Conservation (phyloP, 2,329 filamentous ascomycete genomes). For the Colletotrichum incanum region DNA sequence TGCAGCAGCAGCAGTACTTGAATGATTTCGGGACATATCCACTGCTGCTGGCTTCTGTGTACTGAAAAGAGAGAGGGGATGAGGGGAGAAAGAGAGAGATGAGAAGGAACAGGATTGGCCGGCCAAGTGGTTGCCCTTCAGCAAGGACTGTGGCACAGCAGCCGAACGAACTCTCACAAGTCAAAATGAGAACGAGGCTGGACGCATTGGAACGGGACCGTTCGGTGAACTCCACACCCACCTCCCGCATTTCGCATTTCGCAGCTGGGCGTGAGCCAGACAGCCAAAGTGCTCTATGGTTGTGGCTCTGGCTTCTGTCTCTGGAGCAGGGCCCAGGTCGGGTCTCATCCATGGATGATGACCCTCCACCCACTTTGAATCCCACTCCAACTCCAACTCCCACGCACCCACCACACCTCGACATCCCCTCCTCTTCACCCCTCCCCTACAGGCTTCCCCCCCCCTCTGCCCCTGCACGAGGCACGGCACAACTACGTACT, state of each 20-base stretch:
- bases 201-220: conserved; percentile 5
- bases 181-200: conserved; percentile 2
- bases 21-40: conserved; percentile 35
- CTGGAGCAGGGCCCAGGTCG: conserved; percentile 4
- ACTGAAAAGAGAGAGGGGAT: conserved; percentile 9
- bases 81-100: not conserved
- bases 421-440: conserved; percentile 7
- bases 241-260: conserved; percentile 35
- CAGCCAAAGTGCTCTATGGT: not conserved
- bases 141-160: conserved; percentile 11
- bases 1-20: conserved; percentile 11
- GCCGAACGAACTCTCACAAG: conserved; percentile 18
- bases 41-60: conserved; percentile 38
- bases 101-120: not conserved
- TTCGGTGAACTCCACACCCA: conserved; percentile 31
- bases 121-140: conserved; percentile 11
- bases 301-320: not conserved
- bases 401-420: conserved; percentile 35
- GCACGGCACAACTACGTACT: conserved; percentile 32
- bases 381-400: conserved; percentile 38
- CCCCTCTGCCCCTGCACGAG: conserved; percentile 34
- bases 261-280: not conserved
- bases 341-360: conserved; percentile 15
- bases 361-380: conserved; percentile 30
- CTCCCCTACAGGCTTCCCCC: not conserved